Evolutionary conservation across 805 yeast species (phyloP).

Genomic region (Yamadazyma olivae): DNA sequence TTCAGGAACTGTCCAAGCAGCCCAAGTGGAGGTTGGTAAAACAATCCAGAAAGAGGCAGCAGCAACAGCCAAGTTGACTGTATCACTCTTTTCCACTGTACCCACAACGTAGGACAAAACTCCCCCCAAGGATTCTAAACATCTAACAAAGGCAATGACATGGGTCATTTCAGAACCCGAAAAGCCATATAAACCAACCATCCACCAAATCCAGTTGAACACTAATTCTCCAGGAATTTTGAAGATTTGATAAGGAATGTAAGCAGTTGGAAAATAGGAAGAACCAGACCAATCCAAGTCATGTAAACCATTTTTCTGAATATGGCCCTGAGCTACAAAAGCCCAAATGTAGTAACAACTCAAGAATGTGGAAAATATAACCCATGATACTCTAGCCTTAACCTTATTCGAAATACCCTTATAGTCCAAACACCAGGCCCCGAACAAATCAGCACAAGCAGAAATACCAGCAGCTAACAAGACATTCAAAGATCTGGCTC

Average conservation of each 20-base stretch:
- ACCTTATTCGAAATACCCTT: constrained; percentile 12
- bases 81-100: constrained; percentile 17
- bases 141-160: constrained; percentile 17
- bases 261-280: too few species aligned
- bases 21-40: constrained; percentile 1
- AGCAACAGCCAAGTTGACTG: constrained; percentile 19
- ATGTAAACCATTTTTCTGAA: too few species aligned
- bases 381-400: constrained; percentile 14
- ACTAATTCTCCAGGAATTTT: too few species aligned
- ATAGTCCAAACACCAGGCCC: constrained; percentile 15
- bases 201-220: too few species aligned
- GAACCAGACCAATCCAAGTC: too few species aligned
- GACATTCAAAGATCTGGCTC: constrained; percentile 20
- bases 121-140: constrained; percentile 18
- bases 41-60: constrained; percentile 17
- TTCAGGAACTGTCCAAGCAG: constrained; percentile 5
- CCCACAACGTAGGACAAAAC: constrained; percentile 17
- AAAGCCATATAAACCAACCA: too few species aligned
- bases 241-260: too few species aligned
- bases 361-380: constrained; percentile 4
- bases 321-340: constrained; percentile 10
- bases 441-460: constrained; percentile 14
- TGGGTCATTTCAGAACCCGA: constrained; percentile 15
- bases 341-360: constrained; percentile 18
- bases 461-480: constrained; percentile 17